phyloP scores from a whole-genome alignment of 306 rosid genomes.

The Quercus variabilis region DNA sequence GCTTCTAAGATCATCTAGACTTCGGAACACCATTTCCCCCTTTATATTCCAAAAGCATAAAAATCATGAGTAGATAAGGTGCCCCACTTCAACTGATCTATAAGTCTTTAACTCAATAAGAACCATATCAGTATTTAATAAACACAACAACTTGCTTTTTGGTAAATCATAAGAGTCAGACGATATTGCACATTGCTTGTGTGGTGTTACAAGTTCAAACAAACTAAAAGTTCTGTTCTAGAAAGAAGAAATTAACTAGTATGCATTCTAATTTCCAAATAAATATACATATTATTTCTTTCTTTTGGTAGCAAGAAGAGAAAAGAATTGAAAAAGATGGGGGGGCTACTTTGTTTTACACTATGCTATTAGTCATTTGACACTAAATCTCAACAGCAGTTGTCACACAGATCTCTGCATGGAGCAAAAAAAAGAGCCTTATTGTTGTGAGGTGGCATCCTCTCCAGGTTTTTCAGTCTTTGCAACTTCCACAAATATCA shows the following conservation, averaged over 20 bases:
- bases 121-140: background rate
- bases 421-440: background rate
- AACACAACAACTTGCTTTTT: background rate
- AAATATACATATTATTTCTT: background rate
- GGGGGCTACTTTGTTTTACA: background rate
- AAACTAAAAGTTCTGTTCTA: background rate
- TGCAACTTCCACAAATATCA: slow-evolving; percentile 74
- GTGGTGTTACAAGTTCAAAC: too few species aligned
- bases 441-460: slow-evolving; percentile 15
- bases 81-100: background rate
- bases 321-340: too few species aligned
- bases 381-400: too few species aligned
- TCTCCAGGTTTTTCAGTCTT: background rate
- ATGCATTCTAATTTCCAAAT: background rate
- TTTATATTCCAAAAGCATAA: background rate
- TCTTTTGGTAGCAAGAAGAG: too few species aligned
- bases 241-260: background rate
- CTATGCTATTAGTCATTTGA: background rate
- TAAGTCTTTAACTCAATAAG: background rate
- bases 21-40: background rate
- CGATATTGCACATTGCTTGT: too few species aligned
- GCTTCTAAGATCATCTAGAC: background rate
- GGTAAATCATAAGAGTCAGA: background rate
- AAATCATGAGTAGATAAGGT: background rate
- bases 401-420: background rate